These are phyloP conservation scores for Zygnema cylindricum DNA, from an alignment of 139 green algal species.

Conservation along the genomic window DNA sequence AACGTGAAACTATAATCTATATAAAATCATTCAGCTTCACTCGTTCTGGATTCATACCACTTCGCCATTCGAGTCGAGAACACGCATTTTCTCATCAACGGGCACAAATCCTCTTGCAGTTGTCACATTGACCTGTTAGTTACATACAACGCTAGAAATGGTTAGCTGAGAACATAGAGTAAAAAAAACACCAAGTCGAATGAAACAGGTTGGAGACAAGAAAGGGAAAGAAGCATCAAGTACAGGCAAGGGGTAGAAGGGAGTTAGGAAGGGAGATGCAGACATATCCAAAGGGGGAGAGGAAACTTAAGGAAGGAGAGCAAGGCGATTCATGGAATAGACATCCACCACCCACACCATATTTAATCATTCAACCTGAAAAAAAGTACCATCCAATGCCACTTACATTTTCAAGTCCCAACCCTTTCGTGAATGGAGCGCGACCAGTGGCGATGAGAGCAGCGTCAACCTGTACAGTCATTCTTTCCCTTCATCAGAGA, in stretches of 20 bases:
- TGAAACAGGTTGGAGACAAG: background rate
- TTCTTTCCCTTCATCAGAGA: too few species aligned
- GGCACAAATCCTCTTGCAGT: slow-evolving; percentile 93
- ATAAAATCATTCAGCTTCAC: too few species aligned
- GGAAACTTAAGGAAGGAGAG: too few species aligned
- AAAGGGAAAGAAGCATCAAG: background rate
- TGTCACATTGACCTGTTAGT: slow-evolving; percentile 72
- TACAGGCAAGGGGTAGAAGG: background rate
- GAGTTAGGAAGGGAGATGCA: background rate
- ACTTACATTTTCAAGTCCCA: slow-evolving; percentile 77
- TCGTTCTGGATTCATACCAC: slow-evolving; percentile 48
- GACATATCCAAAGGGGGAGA: background rate
- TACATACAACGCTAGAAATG: background rate
- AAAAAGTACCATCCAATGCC: background rate
- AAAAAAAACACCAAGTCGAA: background rate
- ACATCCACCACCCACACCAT: too few species aligned
- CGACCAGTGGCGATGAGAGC: slow-evolving; percentile 93
- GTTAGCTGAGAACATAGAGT: background rate
- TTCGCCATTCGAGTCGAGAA: slow-evolving; percentile 61
- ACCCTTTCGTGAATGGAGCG: slow-evolving; percentile 83
- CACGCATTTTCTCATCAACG: slow-evolving; percentile 93
- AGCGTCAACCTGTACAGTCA: slow-evolving; percentile 70
- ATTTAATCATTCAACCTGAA: too few species aligned
- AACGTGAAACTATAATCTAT: too few species aligned
- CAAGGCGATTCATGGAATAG: too few species aligned